Conservation (phyloP, 1,284 basidiomycete genomes). For the Ceratobasidium theobromae region DNA sequence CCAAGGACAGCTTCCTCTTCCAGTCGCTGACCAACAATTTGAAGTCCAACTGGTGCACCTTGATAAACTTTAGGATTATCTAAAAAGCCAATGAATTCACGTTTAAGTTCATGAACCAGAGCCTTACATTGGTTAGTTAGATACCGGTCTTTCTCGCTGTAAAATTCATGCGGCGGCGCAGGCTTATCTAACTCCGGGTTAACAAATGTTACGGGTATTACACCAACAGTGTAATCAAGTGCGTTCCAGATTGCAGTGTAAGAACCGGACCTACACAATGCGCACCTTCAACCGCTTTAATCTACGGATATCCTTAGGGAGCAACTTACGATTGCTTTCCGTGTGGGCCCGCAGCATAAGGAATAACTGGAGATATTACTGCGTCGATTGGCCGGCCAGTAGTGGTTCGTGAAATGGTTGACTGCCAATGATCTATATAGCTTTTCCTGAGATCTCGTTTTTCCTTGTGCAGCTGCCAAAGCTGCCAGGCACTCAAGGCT, state of each 20-base stretch:
- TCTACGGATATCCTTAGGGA: no score
- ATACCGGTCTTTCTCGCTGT: conserved; percentile 50
- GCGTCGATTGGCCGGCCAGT: conserved; percentile 55
- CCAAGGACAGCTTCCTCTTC: conserved; percentile 66
- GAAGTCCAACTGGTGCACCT: conserved; percentile 67
- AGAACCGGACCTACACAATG: conserved; percentile 45
- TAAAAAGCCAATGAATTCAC: conserved; percentile 39
- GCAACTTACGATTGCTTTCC: no score
- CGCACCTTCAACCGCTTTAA: no score
- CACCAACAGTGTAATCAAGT: conserved; percentile 65
- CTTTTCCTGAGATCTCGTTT: no score
- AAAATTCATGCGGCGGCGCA: conserved; percentile 49
- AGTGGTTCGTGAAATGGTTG: conserved; percentile 47
- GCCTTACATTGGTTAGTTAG: conserved; percentile 62
- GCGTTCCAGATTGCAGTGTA: conserved; percentile 70
- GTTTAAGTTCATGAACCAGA: neutral
- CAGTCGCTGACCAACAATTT: conserved; percentile 66
- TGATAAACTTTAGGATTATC: conserved; percentile 60
- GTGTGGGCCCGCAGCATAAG: conserved; percentile 55
- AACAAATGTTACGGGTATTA: conserved; percentile 66
- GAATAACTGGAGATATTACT: conserved; percentile 55
- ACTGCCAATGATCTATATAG: conserved; percentile 62
- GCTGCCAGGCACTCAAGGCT: no score
- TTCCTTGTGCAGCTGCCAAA: no score
- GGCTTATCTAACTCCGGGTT: conserved; percentile 54